Evolutionary conservation across 805 yeast genomes (phyloP).

Genomic region (Teunomyces panamensis): DNA sequence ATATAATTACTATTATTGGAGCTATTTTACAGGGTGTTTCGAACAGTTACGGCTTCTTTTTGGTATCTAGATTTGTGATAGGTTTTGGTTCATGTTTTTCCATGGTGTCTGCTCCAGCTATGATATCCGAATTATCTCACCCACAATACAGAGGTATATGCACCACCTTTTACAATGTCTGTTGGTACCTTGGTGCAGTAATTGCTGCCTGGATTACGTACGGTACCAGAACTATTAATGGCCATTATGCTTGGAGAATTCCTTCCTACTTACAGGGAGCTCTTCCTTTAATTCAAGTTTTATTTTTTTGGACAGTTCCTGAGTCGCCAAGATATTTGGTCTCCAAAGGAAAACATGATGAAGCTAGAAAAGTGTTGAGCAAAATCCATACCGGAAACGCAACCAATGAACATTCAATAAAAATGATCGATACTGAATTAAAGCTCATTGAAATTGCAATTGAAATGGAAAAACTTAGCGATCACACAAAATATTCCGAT

Average conservation of each 20-base stretch:
- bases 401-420: constrained; percentile 17
- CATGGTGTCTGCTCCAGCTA: constrained; percentile 44
- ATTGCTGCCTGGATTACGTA: constrained; percentile 51
- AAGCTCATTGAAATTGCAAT: constrained; percentile 4
- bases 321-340: constrained; percentile 33
- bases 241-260: constrained; percentile 49
- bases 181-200: constrained; percentile 55
- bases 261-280: constrained; percentile 52
- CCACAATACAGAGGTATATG: constrained; percentile 33
- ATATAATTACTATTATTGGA: constrained; percentile 26
- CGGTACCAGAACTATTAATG: constrained; percentile 36
- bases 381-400: constrained; percentile 41
- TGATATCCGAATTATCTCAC: constrained; percentile 49
- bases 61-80: constrained; percentile 44
- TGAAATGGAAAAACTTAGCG: constrained; percentile 1
- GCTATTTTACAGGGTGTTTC: constrained; percentile 37
- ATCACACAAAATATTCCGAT: background rate
- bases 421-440: constrained; percentile 7
- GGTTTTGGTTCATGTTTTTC: constrained; percentile 48
- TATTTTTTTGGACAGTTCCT: constrained; percentile 39
- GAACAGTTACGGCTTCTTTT: constrained; percentile 35
- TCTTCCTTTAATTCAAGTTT: constrained; percentile 42
- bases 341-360: constrained; percentile 18
- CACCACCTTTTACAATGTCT: constrained; percentile 45
- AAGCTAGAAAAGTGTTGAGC: constrained; percentile 29